phyloP scores from a whole-genome alignment of 371 early-diverging fungal species.

The Mucor racemosus region DNA sequence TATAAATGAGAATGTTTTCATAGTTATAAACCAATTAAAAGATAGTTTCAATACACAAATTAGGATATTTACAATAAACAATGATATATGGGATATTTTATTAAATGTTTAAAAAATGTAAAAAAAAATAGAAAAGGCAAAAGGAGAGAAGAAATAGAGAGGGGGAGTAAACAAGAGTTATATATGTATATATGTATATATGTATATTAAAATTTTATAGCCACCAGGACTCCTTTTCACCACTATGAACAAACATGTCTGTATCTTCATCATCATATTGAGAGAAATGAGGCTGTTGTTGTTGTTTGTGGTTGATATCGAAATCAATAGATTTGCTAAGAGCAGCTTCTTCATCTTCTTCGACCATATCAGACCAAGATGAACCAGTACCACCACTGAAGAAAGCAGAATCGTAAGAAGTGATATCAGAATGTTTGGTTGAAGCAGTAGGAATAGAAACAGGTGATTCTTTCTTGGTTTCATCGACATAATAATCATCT shows the following conservation, averaged over 20 bases:
- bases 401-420: slow-evolving; percentile 49
- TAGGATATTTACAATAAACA: slow-evolving; percentile 1
- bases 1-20: not conserved
- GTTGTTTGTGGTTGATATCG: slow-evolving; percentile 8
- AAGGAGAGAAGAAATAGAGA: slow-evolving; percentile 3
- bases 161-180: not conserved
- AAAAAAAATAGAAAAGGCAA: not conserved
- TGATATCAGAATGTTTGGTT: slow-evolving; percentile 28
- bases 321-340: slow-evolving; percentile 9
- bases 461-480: slow-evolving; percentile 24
- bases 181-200: slow-evolving; percentile 19
- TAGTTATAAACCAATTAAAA: not conserved
- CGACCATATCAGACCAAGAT: slow-evolving; percentile 56
- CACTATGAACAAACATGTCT: slow-evolving; percentile 48
- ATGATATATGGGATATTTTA: slow-evolving; percentile 2
- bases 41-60: not conserved
- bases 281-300: slow-evolving; percentile 3
- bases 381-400: slow-evolving; percentile 37
- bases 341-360: slow-evolving; percentile 37
- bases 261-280: slow-evolving; percentile 39
- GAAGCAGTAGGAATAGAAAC: slow-evolving; percentile 45
- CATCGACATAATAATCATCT: slow-evolving; percentile 37
- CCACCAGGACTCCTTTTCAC: slow-evolving; percentile 58
- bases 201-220: slow-evolving; percentile 32
- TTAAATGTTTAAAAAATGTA: not conserved